Base-by-base conservation (phyloP, 2,329 filamentous ascomycete species). In the Monilinia vaccinii-corymbosi region DNA sequence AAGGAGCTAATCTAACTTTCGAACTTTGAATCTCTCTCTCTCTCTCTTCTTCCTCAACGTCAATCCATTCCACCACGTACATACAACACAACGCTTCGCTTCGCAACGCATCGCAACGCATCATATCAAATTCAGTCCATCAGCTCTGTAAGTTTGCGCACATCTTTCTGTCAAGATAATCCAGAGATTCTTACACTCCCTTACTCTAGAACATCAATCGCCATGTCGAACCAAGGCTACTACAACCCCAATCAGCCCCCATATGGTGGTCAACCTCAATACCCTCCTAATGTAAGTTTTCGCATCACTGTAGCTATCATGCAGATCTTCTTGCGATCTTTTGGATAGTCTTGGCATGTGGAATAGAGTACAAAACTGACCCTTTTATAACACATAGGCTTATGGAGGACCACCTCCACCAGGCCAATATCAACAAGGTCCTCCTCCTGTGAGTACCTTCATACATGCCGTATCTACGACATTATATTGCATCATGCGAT, bases 221-320 rank as follows among this genome's bases (percentile, higher is more conserved):
- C 34, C 32, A 62, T 64, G 64, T 60, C 62, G 10, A 62, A 60
- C 60, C 55, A 69, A 67, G 62, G 60, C 70, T 76, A 75, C 64
- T 76, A 76, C 66, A 67, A 73, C 61, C 69, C 72, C 42, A 36
- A 52, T 63, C 65, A 72, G 62, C 64, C 74, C 57, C 69, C 69
- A 44, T 62, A 66, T 58, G 64, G 68, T 60, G 25, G 69, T 34
- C 66, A 75, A 60, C 75, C 75, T 57, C 51, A 56, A 58, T 60
- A 62, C 16, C 56, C 60, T 46, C 62, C 28, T 23, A 61, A 65
- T 25, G 58, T 52, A 58, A 66, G 75, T 72, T 34, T 46, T 38
- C 59, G 11, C 58, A 34, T 47, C 28, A 28, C 14, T 32, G 16
- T 34, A 36, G 16, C 42, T 25, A 34, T 56, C 32, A 44, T 18